Conservation (phyloP, 345 rosid genomes). For the Eucalyptus sp. region DNA sequence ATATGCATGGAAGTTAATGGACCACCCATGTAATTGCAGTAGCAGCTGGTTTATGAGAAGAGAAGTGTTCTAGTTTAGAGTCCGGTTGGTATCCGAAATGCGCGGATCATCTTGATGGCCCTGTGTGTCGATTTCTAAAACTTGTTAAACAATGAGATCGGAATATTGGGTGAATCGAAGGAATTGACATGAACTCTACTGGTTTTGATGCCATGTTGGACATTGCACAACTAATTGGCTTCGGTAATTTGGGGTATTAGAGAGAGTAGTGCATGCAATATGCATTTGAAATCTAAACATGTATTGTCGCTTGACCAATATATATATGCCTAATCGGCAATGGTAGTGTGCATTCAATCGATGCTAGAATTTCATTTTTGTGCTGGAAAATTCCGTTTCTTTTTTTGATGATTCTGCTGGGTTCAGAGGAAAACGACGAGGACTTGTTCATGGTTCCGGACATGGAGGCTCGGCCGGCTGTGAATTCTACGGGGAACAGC, state of each 20-base stretch:
- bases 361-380: not conserved
- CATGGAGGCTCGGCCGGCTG: slow-evolving; percentile 29
- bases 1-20: not conserved
- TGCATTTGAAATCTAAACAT: not conserved
- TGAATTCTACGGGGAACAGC: not conserved
- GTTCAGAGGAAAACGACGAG: slow-evolving; percentile 58
- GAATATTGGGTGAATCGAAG: not conserved
- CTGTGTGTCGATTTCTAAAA: not conserved
- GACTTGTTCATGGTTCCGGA: slow-evolving; percentile 63
- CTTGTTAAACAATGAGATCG: not conserved
- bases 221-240: not conserved
- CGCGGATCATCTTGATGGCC: not conserved
- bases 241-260: not conserved
- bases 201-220: not conserved
- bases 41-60: not conserved
- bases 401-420: not conserved
- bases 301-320: not conserved
- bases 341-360: not conserved
- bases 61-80: not conserved
- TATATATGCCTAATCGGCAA: not conserved
- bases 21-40: not conserved
- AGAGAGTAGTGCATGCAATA: not conserved
- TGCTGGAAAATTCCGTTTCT: not conserved
- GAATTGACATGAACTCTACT: not conserved
- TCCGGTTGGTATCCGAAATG: not conserved